phyloP scores from a whole-genome alignment of 306 rosid genomes.

The Clitoria ternatea region DNA sequence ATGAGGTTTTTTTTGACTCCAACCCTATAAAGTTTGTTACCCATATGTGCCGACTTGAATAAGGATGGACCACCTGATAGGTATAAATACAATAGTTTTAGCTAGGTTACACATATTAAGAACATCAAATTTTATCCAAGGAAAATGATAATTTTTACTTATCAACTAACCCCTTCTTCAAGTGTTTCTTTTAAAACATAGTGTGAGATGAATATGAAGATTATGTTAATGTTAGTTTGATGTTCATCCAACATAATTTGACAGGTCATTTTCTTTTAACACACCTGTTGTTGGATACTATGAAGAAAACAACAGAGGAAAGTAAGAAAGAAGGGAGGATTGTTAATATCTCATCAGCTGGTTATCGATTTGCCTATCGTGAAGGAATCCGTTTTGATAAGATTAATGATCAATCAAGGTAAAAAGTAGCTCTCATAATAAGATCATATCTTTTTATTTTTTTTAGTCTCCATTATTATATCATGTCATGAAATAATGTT shows the following conservation, averaged over 20 bases:
- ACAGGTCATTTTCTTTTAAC: slow-evolving; percentile 77
- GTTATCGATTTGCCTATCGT: slow-evolving; percentile 44
- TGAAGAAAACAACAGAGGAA: slow-evolving; percentile 54
- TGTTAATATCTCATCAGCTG: slow-evolving; percentile 52
- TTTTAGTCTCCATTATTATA: no score
- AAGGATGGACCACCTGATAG: no score
- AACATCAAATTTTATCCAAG: no score
- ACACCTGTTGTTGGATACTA: slow-evolving; percentile 55
- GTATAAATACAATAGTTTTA: no score
- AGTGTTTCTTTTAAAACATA: not conserved
- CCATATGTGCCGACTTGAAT: no score
- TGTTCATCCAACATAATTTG: not conserved
- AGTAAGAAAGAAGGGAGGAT: slow-evolving; percentile 63
- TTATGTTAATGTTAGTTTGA: not conserved
- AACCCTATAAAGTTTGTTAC: no score
- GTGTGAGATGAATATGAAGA: not conserved
- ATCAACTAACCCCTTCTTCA: no score
- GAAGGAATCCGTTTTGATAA: slow-evolving; percentile 60
- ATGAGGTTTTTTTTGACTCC: no score
- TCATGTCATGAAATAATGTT: no score
- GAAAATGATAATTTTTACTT: no score
- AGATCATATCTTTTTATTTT: no score
- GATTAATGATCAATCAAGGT: slow-evolving; percentile 56
- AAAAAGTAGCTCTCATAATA: not conserved
- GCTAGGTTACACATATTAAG: no score